Evolutionary conservation across 495 filamentous ascomycete genomes (phyloP).

Genomic region (Beverwykella pulmonaria): DNA sequence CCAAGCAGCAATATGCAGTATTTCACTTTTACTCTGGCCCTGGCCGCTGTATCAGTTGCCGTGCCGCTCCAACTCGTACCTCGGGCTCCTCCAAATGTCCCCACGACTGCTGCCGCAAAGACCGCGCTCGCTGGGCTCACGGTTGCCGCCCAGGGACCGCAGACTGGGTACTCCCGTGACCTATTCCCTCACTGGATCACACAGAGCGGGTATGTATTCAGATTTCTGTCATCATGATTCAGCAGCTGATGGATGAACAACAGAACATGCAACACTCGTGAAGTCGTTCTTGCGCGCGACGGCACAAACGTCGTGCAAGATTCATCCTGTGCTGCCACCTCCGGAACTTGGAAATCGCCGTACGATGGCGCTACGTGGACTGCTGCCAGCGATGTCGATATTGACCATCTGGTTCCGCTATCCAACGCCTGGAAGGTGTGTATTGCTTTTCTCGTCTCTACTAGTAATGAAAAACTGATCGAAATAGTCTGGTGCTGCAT

Average conservation of each 20-base stretch:
- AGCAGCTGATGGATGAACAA: background rate
- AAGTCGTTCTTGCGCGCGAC: constrained; percentile 70
- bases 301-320: constrained; percentile 57
- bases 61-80: constrained; percentile 6
- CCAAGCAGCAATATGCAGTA: background rate
- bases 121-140: constrained; percentile 58
- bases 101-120: constrained; percentile 55
- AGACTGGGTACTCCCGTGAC: constrained; percentile 60
- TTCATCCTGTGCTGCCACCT: constrained; percentile 58
- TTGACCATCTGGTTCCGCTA: constrained; percentile 76
- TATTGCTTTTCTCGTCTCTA: background rate
- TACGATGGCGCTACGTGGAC: constrained; percentile 75
- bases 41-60: background rate
- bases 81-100: constrained; percentile 60
- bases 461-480: background rate
- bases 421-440: constrained; percentile 72
- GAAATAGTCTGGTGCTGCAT: constrained; percentile 49
- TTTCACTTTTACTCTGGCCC: constrained; percentile 9
- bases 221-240: constrained; percentile 47
- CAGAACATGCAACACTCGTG: constrained; percentile 50
- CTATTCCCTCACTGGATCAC: constrained; percentile 72
- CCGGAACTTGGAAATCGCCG: constrained; percentile 64
- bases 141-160: constrained; percentile 56
- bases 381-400: constrained; percentile 65
- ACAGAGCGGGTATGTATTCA: constrained; percentile 51